Percentiles rank a stretch among this genome's conserved stretches.
Conservation (phyloP, 371 early-diverging fungal species). For the Circinella minor region DNA sequence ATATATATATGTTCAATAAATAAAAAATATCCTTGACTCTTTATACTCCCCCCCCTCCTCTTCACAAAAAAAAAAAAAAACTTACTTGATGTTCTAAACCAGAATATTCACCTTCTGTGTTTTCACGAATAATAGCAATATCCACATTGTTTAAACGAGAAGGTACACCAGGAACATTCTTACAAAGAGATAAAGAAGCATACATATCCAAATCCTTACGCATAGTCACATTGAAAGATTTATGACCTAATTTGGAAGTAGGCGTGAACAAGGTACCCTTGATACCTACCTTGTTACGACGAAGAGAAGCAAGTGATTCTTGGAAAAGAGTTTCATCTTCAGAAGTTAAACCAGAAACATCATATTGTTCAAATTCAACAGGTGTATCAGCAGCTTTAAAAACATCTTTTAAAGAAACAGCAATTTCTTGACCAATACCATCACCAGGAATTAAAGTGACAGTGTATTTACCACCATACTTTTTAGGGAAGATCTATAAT, state of each 20-base stretch:
- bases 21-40: no score
- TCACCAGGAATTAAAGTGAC: constrained; percentile 98
- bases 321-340: constrained; percentile 76
- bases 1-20: no score
- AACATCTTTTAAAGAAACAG: constrained; percentile 88
- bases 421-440: constrained; percentile 94
- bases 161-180: constrained; percentile 82
- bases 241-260: constrained; percentile 80
- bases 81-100: constrained; percentile 93
- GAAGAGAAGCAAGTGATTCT: constrained; percentile 88
- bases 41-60: not conserved
- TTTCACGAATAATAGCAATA: constrained; percentile 97
- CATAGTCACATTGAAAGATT: constrained; percentile 92
- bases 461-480: constrained; percentile 80
- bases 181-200: constrained; percentile 86
- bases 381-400: constrained; percentile 93
- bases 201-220: constrained; percentile 97
- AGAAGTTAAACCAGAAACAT: constrained; percentile 87
- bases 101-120: constrained; percentile 98
- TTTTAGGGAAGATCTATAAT: constrained; percentile 43
- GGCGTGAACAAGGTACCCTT: constrained; percentile 98
- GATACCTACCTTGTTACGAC: constrained; percentile 94
- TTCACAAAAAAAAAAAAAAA: not conserved
- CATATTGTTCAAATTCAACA: constrained; percentile 94
- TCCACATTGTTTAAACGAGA: constrained; percentile 91